Conservation (phyloP, 805 yeast genomes). For the Starmerella cellae region DNA sequence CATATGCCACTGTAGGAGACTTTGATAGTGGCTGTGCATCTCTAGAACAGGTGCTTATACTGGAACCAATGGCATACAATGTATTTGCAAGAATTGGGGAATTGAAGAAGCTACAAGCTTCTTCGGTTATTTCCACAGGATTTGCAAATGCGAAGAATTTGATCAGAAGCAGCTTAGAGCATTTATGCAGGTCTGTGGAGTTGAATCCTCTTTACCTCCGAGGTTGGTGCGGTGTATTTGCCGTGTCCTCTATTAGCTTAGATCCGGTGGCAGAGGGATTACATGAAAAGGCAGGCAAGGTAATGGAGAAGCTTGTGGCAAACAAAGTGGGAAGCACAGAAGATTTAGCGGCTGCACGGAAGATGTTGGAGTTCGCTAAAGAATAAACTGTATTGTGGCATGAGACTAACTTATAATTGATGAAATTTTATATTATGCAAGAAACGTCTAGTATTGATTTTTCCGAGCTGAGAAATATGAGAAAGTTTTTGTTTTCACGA, state of each 20-base stretch:
- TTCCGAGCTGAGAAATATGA: not conserved
- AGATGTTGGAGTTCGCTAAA: slow-evolving; percentile 1
- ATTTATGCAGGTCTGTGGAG: slow-evolving; percentile 62
- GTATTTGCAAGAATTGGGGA: slow-evolving; percentile 55
- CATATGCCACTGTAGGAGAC: slow-evolving; percentile 49
- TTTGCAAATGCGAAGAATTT: slow-evolving; percentile 16
- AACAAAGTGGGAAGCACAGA: slow-evolving; percentile 24
- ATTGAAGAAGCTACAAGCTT: slow-evolving; percentile 23
- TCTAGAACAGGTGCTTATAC: slow-evolving; percentile 54
- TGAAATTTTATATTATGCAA: too few species aligned
- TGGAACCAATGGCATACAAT: slow-evolving; percentile 57
- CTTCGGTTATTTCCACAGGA: slow-evolving; percentile 13
- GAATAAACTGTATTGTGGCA: not conserved
- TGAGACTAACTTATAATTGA: too few species aligned
- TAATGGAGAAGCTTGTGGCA: slow-evolving; percentile 29
- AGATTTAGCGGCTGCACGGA: slow-evolving; percentile 32
- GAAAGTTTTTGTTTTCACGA: too few species aligned
- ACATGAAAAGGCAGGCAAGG: slow-evolving; percentile 28
- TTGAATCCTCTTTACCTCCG: slow-evolving; percentile 53
- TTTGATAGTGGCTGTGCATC: slow-evolving; percentile 55
- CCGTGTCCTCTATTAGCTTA: slow-evolving; percentile 15
- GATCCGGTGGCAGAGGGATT: slow-evolving; percentile 22
- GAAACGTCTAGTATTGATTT: not conserved
- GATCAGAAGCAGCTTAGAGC: slow-evolving; percentile 26
- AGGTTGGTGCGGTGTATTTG: slow-evolving; percentile 60